Conservation (phyloP, 1,284 basidiomycete species). For the Pyrrhoderma noxium region DNA sequence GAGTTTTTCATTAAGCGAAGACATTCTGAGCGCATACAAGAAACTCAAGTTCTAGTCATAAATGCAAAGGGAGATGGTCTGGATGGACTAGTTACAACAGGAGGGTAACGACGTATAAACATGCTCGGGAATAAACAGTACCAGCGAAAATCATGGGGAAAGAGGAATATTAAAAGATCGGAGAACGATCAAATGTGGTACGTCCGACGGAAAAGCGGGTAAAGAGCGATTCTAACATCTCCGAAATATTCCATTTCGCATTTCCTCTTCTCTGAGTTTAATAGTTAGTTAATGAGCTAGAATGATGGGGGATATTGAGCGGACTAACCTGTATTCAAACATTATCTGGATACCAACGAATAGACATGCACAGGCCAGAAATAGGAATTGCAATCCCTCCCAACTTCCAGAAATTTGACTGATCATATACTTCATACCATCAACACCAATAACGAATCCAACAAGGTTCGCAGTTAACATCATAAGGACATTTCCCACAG, state of each 20-base stretch:
- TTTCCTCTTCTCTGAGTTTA: slow-evolving; percentile 41
- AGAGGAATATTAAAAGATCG: background rate
- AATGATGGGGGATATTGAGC: slow-evolving; percentile 4
- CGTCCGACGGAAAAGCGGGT: slow-evolving; percentile 8
- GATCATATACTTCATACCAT: slow-evolving; percentile 73
- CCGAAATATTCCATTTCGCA: slow-evolving; percentile 52
- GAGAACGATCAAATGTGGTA: background rate
- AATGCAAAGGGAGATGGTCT: background rate
- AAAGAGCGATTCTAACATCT: slow-evolving; percentile 38
- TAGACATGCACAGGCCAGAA: slow-evolving; percentile 55
- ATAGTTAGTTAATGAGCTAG: slow-evolving; percentile 18
- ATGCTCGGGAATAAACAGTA: too few species aligned
- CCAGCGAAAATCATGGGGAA: background rate
- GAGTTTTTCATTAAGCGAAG: slow-evolving; percentile 35
- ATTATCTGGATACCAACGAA: slow-evolving; percentile 88
- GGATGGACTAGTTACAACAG: slow-evolving; percentile 7
- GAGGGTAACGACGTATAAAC: too few species aligned
- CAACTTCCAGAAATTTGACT: slow-evolving; percentile 56
- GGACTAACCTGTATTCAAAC: slow-evolving; percentile 82
- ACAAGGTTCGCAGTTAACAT: slow-evolving; percentile 95
- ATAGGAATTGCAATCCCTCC: slow-evolving; percentile 67
- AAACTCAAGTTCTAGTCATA: background rate
- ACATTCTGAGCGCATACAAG: slow-evolving; percentile 20
- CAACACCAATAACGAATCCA: slow-evolving; percentile 88
- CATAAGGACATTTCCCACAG: slow-evolving; percentile 78